Evolutionary conservation across 1,284 basidiomycete species (phyloP), one percentile per base, ranked within the genome.

Genomic region (Trichosporon sp.): DNA sequence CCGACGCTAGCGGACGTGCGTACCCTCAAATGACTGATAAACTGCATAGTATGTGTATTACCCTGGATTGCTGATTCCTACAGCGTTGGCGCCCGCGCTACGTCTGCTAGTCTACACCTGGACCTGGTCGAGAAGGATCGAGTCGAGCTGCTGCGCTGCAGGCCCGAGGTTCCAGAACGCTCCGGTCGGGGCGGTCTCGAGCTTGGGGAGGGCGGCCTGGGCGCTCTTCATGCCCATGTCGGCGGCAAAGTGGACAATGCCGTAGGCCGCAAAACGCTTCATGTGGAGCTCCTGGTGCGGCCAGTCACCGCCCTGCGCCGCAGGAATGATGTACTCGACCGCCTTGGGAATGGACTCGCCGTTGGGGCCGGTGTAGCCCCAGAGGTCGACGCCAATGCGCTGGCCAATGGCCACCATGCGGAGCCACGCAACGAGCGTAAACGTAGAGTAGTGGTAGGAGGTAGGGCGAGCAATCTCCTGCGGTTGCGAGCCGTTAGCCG

Each of bases 301-400:
- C 71, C 71, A 73, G 10, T 40, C 7, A 32, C 48, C n/a, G 37
- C 66, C 71, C 1, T 64, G 12, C 0, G 67, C 71, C 7, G 43
- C 59, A 4, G 64, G 67, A 3, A 70, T 12, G 35, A 70, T 37
- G 65, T 63, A 73, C 35, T 32, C 16, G 46, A 73, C 46, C 2
- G 71, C 71, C 3, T 38, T 48, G 7, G 26, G 69, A 46, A 73
- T 66, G 10, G 51, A 37, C 56, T 68, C 63, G 1, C 71, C 71
- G 2, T 70, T 12, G 48, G 68, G 71, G 46, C 70, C 71, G 31
- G 10, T 35, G 69, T 70, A 68, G 43, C 48, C 61, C 74, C 70
- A 71, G 43, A 74, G 67, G 68, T 69, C 74, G 70, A 71, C 71
- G 66, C 38, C 59, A 69, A 74, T 68, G 7, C 46, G 43, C 5